These are phyloP conservation scores for Aspergillus nomiae DNA, from an alignment of 2,329 filamentous ascomycete genomes.

Conservation along the genomic window DNA sequence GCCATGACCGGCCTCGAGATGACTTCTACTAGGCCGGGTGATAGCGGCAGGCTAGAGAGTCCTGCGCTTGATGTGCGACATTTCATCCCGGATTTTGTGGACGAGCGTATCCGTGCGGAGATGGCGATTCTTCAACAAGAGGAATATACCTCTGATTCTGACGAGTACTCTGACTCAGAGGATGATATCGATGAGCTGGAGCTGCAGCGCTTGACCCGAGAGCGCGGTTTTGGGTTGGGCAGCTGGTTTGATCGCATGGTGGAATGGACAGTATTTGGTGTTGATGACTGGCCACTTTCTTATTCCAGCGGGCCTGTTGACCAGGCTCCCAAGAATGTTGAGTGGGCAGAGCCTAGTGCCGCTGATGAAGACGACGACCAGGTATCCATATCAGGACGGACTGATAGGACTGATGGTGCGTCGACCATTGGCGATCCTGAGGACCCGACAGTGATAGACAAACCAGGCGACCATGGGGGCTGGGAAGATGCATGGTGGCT, in stretches of 20 bases:
- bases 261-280: constrained; percentile 59
- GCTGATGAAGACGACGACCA: constrained; percentile 7
- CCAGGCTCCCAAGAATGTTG: constrained; percentile 1
- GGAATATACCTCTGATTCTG: constrained; percentile 19
- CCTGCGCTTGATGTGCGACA: constrained; percentile 16
- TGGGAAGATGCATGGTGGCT: constrained; percentile 64
- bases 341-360: background rate
- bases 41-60: background rate
- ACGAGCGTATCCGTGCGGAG: constrained; percentile 44
- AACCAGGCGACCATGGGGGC: constrained; percentile 45
- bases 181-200: constrained; percentile 54
- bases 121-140: constrained; percentile 35
- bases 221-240: constrained; percentile 58
- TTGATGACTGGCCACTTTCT: constrained; percentile 47
- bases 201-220: constrained; percentile 53
- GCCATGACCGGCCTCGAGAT: constrained; percentile 21
- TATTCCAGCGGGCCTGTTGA: constrained; percentile 5
- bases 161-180: constrained; percentile 19
- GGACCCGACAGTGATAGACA: constrained; percentile 31
- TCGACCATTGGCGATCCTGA: constrained; percentile 32
- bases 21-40: background rate
- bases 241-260: constrained; percentile 60
- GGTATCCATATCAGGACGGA: constrained; percentile 14
- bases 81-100: constrained; percentile 53
- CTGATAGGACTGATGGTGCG: constrained; percentile 25